Base-by-base conservation (phyloP, 331 rosid species). In the Pyracantha coccinea region DNA sequence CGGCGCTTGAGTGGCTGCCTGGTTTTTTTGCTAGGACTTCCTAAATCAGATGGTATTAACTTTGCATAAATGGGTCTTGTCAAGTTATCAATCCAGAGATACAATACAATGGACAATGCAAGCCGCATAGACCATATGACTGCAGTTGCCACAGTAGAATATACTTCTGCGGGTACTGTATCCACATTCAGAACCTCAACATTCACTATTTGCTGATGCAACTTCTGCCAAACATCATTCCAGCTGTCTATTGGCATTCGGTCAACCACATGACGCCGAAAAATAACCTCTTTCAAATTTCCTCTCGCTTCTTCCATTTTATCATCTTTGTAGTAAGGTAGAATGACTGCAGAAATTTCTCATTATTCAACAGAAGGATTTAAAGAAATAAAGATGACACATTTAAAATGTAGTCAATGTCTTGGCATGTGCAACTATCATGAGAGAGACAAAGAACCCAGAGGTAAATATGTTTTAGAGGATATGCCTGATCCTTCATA, bases 61-160 rank as follows among this genome's bases (percentile, higher is more conserved):
- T 85, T 94, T 44, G 97, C 88, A 86, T 94, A 92, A 66, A 92
- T 88, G 41, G 99, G 99, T 80, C 99, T 90, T 87, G 45, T 86
- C 84, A 85, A 71, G 85, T 87, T 94, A 79, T 94, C 99, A 85
- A 94, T 88, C 97, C 97, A 94, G 53, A 90, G 73, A 82, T 88
- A 92, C 67, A 94, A 86, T 27, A 80, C 89, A 79, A 94, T 79
- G 27, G 99, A 86, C 65, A 94, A 79, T 62, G 93, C 96, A 81
- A 94, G 92, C 71, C 97, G 89, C 97, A 94, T 91, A 68, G 95
- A 86, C 98, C 98, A 91, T 83, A 94, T 64, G 71, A 94, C 95
- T 62, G 97, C 93, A 69, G 97, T 92, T 78, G 97, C 97, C 78
- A 94, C 70, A 31, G 90, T 87, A n/a, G 98, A 83, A 83, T 91